Conservation (phyloP, 2,329 filamentous ascomycete genomes). For the Neonectria sp. region DNA sequence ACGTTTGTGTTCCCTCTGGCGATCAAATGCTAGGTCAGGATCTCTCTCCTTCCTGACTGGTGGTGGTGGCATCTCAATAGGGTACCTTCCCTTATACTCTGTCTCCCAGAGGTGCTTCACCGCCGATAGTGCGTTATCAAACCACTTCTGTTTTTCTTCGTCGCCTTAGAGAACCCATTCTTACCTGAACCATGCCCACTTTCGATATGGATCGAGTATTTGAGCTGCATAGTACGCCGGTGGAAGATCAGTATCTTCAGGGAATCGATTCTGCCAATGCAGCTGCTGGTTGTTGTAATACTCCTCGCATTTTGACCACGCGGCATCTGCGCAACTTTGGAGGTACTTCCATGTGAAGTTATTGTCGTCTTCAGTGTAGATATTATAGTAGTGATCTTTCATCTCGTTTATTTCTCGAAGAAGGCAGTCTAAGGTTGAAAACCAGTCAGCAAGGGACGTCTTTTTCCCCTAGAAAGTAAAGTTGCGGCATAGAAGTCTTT, state of each 20-base stretch:
- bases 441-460: not conserved
- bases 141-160: not conserved
- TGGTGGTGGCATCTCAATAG: not conserved
- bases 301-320: not conserved
- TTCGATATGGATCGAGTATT: not conserved
- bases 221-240: not conserved
- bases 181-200: not conserved
- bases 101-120: not conserved
- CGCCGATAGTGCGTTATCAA: not conserved
- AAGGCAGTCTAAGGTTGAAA: not conserved
- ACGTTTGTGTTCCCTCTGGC: not conserved
- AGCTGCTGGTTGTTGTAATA: not conserved
- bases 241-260: conserved; percentile 1
- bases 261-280: not conserved
- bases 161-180: not conserved
- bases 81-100: not conserved
- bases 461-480: not conserved
- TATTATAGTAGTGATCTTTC: not conserved
- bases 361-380: not conserved
- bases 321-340: not conserved
- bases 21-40: not conserved
- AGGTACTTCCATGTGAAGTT: not conserved
- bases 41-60: not conserved
- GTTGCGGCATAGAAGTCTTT: not conserved
- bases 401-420: not conserved